Percentiles rank a stretch among this genome's conserved stretches.
These are phyloP conservation scores for Ceratocystis variospora DNA, from an alignment of 2,329 filamentous ascomycete species.

Conservation along the genomic window DNA sequence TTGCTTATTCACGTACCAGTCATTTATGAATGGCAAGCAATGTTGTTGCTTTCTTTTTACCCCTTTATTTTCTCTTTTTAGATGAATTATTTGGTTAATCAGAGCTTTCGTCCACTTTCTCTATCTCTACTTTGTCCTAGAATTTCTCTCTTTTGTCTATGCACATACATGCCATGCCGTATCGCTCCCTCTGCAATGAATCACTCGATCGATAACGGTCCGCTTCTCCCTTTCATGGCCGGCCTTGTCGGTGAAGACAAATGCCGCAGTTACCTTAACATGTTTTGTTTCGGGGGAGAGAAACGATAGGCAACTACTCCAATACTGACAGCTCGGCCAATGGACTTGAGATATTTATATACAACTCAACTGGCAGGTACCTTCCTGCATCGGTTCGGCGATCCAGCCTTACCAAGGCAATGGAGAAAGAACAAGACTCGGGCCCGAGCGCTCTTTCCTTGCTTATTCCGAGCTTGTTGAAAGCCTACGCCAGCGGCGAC, in stretches of 20 bases:
- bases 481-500: not conserved
- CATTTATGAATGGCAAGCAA: not conserved
- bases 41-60: not conserved
- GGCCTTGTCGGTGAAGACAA: conserved; percentile 4
- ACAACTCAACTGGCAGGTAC: not conserved
- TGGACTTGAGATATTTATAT: not conserved
- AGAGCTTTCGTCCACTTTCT: not conserved
- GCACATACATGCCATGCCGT: not conserved
- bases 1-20: not conserved
- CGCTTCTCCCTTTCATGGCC: not conserved
- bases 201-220: not conserved
- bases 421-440: not conserved
- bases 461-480: not conserved
- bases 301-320: not conserved
- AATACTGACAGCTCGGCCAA: not conserved
- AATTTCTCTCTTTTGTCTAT: not conserved
- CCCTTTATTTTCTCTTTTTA: not conserved
- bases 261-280: not conserved
- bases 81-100: not conserved
- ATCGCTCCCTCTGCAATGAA: too few relatives aligned
- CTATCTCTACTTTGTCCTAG: not conserved
- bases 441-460: conserved; percentile 1
- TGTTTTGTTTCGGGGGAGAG: not conserved
- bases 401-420: not conserved
- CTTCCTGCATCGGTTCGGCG: not conserved